Evolutionary conservation across 495 filamentous ascomycete genomes (phyloP).

Genomic region (Cairneyella variabilis): DNA sequence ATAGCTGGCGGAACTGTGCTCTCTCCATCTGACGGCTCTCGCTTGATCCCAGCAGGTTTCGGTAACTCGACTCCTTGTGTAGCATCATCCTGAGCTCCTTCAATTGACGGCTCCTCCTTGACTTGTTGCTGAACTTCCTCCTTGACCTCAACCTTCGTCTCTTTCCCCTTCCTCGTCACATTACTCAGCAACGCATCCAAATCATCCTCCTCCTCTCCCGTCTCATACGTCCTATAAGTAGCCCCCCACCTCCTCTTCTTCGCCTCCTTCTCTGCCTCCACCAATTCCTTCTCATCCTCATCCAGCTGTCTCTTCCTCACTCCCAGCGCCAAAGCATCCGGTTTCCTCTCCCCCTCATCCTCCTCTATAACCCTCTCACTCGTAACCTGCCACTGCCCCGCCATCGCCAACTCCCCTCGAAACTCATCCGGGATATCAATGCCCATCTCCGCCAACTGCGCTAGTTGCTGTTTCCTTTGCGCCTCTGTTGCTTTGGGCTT

Average conservation of each 20-base stretch:
- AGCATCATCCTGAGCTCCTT: conserved; percentile 11
- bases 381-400: conserved; percentile 84
- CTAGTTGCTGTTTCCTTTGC: conserved; percentile 79
- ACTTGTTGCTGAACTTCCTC: conserved; percentile 30
- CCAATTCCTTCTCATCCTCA: conserved; percentile 57
- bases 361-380: conserved; percentile 46
- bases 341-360: conserved; percentile 22
- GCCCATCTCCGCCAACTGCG: conserved; percentile 83
- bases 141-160: conserved; percentile 21
- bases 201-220: conserved; percentile 52
- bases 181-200: conserved; percentile 65
- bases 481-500: conserved; percentile 46
- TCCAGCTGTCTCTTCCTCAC: conserved; percentile 35
- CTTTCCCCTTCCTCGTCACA: conserved; percentile 23
- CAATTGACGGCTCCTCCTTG: conserved; percentile 22
- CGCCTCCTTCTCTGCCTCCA: conserved; percentile 59
- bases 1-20: not conserved
- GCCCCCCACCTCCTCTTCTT: conserved; percentile 74
- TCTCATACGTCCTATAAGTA: conserved; percentile 61
- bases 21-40: conserved; percentile 20
- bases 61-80: conserved; percentile 7
- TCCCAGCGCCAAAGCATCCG: conserved; percentile 21
- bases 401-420: conserved; percentile 75
- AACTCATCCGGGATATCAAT: conserved; percentile 80
- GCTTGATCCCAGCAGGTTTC: conserved; percentile 21